These are phyloP conservation scores for Stereocaulon alpinum DNA, from an alignment of 495 filamentous ascomycete genomes.

Conservation along the genomic window DNA sequence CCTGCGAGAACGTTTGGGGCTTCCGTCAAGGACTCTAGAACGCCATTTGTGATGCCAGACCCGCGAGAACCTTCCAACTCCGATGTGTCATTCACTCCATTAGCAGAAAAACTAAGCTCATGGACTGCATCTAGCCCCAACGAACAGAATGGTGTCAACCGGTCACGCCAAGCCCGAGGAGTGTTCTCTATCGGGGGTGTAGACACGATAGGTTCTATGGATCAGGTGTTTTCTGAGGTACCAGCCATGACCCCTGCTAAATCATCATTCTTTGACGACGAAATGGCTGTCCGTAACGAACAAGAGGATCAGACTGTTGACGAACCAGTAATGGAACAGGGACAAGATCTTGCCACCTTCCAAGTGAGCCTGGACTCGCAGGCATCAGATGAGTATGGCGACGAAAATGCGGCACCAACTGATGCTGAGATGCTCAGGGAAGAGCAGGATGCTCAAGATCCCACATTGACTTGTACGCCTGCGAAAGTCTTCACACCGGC, in stretches of 20 bases:
- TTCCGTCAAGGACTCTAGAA: constrained; percentile 28
- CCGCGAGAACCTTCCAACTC: constrained; percentile 21
- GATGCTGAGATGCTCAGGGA: constrained; percentile 35
- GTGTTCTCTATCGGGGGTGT: constrained; percentile 34
- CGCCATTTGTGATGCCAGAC: constrained; percentile 11
- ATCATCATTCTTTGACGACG: constrained; percentile 46
- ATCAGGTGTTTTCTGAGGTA: constrained; percentile 11
- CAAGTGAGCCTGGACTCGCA: constrained; percentile 33
- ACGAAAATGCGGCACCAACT: constrained; percentile 49
- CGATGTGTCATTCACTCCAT: constrained; percentile 39
- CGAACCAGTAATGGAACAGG: constrained; percentile 23
- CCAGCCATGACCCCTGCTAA: constrained; percentile 24
- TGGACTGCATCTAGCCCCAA: constrained; percentile 48
- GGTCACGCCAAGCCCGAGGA: constrained; percentile 28
- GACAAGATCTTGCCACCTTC: constrained; percentile 26
- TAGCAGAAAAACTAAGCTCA: constrained; percentile 47
- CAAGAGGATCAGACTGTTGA: constrained; percentile 26
- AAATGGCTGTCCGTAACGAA: constrained; percentile 39
- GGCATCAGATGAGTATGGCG: constrained; percentile 51
- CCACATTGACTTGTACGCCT: constrained; percentile 22
- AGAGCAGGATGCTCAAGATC: constrained; percentile 17
- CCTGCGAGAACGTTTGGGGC: constrained; percentile 23
- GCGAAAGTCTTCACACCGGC: constrained; percentile 31
- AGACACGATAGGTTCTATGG: neutral
- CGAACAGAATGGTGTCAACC: constrained; percentile 31